Conservation (phyloP, 768 basidiomycete species). For the Crucibulum laeve region DNA sequence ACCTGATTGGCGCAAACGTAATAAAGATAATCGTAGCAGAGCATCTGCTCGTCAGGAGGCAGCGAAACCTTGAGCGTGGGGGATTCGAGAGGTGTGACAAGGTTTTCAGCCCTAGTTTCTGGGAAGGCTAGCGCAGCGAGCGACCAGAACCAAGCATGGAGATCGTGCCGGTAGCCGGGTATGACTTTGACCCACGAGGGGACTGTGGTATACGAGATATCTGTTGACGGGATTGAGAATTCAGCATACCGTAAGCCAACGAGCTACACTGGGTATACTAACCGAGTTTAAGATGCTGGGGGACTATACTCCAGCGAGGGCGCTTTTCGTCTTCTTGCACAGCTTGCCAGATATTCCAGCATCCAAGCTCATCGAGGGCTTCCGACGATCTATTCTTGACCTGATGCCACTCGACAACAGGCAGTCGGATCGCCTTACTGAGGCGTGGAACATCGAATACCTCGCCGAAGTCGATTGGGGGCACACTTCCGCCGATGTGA, state of each 20-base stretch:
- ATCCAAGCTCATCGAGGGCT: conserved; percentile 44
- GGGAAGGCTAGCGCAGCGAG: conserved; percentile 44
- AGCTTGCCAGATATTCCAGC: conserved; percentile 50
- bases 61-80: conserved; percentile 33
- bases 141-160: conserved; percentile 40
- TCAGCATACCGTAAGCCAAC: conserved; percentile 5
- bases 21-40: conserved; percentile 52
- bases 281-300: conserved; percentile 39
- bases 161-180: conserved; percentile 39
- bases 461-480: conserved; percentile 50
- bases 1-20: conserved; percentile 45
- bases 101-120: conserved; percentile 32
- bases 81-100: conserved; percentile 36
- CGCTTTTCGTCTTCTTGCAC: conserved; percentile 32
- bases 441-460: conserved; percentile 59
- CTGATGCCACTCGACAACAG: conserved; percentile 61
- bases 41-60: conserved; percentile 46
- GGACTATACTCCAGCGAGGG: conserved; percentile 33
- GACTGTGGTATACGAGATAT: conserved; percentile 48
- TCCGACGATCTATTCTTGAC: conserved; percentile 45
- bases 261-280: conserved; percentile 11
- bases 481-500: conserved; percentile 46
- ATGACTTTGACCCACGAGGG: conserved; percentile 46
- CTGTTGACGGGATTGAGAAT: conserved; percentile 27
- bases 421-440: conserved; percentile 33